Evolutionary conservation across 2,329 filamentous ascomycete genomes (phyloP), one percentile per base, ranked within the genome.

Genomic region (Xylaria sp.): DNA sequence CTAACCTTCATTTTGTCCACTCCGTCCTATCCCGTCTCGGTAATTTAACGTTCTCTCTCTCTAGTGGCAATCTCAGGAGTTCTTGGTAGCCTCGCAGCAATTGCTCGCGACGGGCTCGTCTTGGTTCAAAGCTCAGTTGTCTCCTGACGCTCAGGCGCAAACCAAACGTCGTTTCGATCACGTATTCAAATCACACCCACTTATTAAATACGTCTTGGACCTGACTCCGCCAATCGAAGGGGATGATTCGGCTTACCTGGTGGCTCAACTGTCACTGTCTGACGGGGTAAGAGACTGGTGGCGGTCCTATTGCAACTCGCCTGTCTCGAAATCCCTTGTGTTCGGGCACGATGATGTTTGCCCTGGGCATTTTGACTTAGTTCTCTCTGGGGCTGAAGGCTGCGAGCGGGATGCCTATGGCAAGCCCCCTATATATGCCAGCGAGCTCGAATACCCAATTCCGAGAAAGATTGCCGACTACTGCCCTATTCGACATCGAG

Each of bases 161-260:
- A 68, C 75, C 15, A 72, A 70, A 37, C 75, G 80, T 21, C 77
- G 76, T 13, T 75, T 75, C 29, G 23, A 27, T 4, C 19, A 9
- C 77, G 76, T 0, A 66, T 73, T 2, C 4, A 10, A 21, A 9
- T 1, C 25, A 19, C 8, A 48, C 23, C 8, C 40, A 9, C 68
- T 80, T 7, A 21, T 37, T 19, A 25, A 81, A 59, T 90, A 84
- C 65, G 75, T 89, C 17, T 68, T 91, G 35, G 87, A 91, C 66
- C 77, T 90, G 11, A 89, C 87, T 0, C 88, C 87, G 0, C 81
- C 84, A 0, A 74, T 75, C 0, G 83, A 88, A 69, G 88, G 86
- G 1, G 86, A 90, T 2, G 87, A 89, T 11, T 81, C 86, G 9
- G 83, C 88, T 1, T 81, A 85, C 23, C 78, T 85, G 60, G 79